Evolutionary conservation across 108 stramenopile genomes (phyloP).

Genomic region (Mediolabrus comicus): DNA sequence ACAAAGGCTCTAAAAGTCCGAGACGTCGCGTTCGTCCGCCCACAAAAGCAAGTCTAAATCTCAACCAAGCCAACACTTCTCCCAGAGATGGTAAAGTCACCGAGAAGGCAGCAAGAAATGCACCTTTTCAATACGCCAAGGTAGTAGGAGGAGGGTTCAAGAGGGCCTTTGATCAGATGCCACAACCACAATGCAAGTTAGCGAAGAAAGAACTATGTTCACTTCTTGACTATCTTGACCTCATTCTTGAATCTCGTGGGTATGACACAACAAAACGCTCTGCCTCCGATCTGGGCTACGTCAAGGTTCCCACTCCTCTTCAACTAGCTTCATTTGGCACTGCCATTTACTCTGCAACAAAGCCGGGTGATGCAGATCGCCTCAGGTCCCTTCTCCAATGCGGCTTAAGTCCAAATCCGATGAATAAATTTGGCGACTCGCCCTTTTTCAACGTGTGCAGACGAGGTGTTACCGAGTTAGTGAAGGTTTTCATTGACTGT

Average conservation of each 20-base stretch:
- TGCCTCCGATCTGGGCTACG: conserved; percentile 31
- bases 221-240: conserved; percentile 31
- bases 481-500: conserved; percentile 30
- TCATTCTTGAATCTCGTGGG: conserved; percentile 20
- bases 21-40: not conserved
- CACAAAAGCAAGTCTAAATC: not conserved
- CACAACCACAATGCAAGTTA: not conserved
- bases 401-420: conserved; percentile 43
- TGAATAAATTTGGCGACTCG: conserved; percentile 47
- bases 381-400: conserved; percentile 30
- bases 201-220: not conserved
- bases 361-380: conserved; percentile 22
- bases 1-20: not conserved
- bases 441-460: conserved; percentile 46
- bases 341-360: conserved; percentile 36
- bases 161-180: not conserved
- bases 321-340: conserved; percentile 39
- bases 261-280: conserved; percentile 13
- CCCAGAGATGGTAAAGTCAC: not conserved
- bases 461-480: conserved; percentile 20
- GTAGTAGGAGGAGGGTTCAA: conserved; percentile 22
- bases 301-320: conserved; percentile 32
- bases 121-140: conserved; percentile 8
- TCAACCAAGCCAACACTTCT: not conserved
- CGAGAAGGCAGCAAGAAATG: not conserved